Conservation (phyloP, 2,329 filamentous ascomycete species). For the Fusarium haematococcum region DNA sequence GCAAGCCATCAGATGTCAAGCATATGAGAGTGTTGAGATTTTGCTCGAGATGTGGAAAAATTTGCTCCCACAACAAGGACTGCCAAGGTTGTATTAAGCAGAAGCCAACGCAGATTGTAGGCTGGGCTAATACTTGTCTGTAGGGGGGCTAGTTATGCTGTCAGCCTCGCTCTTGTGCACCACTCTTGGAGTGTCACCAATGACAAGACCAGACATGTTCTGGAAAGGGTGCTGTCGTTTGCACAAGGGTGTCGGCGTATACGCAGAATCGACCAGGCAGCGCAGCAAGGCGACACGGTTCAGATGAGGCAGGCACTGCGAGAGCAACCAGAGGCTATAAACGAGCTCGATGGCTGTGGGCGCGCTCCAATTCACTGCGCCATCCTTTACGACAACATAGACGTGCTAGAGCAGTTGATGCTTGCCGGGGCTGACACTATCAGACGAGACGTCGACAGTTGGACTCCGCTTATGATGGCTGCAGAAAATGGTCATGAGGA, state of each 20-base stretch:
- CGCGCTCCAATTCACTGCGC: background rate
- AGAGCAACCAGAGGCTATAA: constrained; percentile 11
- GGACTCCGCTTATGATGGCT: background rate
- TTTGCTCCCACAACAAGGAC: constrained; percentile 15
- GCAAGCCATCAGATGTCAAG: fast-evolving
- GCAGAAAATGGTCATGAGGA: fast-evolving
- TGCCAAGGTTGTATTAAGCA: constrained; percentile 7
- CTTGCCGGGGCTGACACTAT: constrained; percentile 5
- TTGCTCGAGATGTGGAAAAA: constrained; percentile 21
- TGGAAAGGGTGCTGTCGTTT: background rate
- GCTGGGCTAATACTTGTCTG: background rate
- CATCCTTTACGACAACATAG: fast-evolving
- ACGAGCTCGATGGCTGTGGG: background rate
- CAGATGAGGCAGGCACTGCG: background rate
- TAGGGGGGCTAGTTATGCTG: fast-evolving
- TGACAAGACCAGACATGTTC: background rate
- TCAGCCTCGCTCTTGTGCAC: fast-evolving
- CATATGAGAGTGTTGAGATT: fast-evolving
- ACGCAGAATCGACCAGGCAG: background rate
- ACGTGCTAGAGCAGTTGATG: background rate
- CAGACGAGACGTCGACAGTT: fast-evolving
- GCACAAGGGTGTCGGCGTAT: background rate
- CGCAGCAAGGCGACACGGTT: background rate
- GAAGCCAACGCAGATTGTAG: fast-evolving
- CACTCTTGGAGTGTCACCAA: fast-evolving